Percentiles rank a stretch among this genome's conserved stretches.
Evolutionary conservation across 1,139 yeast species (phyloP).

Genomic region (Debaryomyces subglobosus): DNA sequence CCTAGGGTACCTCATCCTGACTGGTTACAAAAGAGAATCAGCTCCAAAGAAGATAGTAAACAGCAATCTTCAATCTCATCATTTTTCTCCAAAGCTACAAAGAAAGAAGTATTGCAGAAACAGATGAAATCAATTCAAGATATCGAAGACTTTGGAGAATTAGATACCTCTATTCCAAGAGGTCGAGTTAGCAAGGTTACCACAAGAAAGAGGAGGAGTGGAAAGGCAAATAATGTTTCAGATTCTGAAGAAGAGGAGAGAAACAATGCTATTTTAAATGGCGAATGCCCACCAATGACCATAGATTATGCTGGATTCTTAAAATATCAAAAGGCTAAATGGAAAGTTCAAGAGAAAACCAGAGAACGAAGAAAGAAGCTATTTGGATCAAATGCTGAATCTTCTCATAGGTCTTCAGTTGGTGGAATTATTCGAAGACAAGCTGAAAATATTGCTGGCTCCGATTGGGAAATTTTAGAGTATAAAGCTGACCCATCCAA

Average conservation of each 20-base stretch:
- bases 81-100: conserved; percentile 54
- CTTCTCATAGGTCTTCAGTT: conserved; percentile 54
- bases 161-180: conserved; percentile 24
- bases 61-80: conserved; percentile 69
- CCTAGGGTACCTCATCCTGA: conserved; percentile 94
- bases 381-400: conserved; percentile 67
- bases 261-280: conserved; percentile 49
- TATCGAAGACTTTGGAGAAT: conserved; percentile 74
- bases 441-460: conserved; percentile 75
- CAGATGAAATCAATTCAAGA: conserved; percentile 51
- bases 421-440: conserved; percentile 74
- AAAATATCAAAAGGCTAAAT: conserved; percentile 77
- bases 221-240: conserved; percentile 23
- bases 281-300: conserved; percentile 69
- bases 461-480: conserved; percentile 85
- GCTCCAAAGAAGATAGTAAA: conserved; percentile 60
- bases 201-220: conserved; percentile 36
- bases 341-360: conserved; percentile 76
- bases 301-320: conserved; percentile 80
- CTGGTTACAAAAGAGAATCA: conserved; percentile 77
- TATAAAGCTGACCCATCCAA: conserved; percentile 57
- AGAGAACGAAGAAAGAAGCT: conserved; percentile 72
- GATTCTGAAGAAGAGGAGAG: conserved; percentile 48
- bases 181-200: conserved; percentile 56
- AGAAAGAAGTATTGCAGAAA: conserved; percentile 32